Conservation (phyloP, 805 yeast species). For the Candida succiphila region DNA sequence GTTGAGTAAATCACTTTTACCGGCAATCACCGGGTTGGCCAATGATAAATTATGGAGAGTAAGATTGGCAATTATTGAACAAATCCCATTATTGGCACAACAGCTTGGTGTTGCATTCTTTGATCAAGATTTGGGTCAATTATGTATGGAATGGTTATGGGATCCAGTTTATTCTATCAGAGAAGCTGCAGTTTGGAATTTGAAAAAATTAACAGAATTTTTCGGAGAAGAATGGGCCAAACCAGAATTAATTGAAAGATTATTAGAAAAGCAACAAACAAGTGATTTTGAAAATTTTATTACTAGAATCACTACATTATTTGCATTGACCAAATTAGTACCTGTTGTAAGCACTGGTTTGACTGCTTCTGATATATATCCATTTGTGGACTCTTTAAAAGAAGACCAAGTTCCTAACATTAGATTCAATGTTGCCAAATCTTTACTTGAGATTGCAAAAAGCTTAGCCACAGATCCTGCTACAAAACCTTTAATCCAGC, state of each 20-base stretch:
- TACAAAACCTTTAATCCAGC: conserved; percentile 30
- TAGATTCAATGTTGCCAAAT: conserved; percentile 88
- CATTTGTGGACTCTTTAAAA: conserved; percentile 64
- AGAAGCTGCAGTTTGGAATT: conserved; percentile 86
- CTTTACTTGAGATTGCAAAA: conserved; percentile 54
- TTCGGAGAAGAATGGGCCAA: conserved; percentile 95
- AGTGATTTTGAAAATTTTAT: conserved; percentile 56
- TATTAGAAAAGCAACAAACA: conserved; percentile 36
- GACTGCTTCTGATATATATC: conserved; percentile 58
- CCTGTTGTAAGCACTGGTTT: conserved; percentile 56
- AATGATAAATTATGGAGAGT: conserved; percentile 98
- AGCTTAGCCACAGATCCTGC: conserved; percentile 25
- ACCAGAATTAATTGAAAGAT: conserved; percentile 67
- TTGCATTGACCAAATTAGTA: conserved; percentile 75
- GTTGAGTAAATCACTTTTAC: conserved; percentile 77
- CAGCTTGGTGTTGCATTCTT: conserved; percentile 91
- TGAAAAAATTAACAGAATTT: conserved; percentile 68
- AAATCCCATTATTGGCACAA: conserved; percentile 88
- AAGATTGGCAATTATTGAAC: conserved; percentile 91
- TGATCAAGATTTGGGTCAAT: conserved; percentile 80
- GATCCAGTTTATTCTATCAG: conserved; percentile 94
- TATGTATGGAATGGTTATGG: conserved; percentile 98
- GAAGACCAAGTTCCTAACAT: conserved; percentile 89
- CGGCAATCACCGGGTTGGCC: conserved; percentile 93
- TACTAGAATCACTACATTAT: conserved; percentile 83